Evolutionary conservation across 495 filamentous ascomycete species (phyloP), one percentile per base, ranked within the genome.

Genomic region (Glarea lozoyensis): DNA sequence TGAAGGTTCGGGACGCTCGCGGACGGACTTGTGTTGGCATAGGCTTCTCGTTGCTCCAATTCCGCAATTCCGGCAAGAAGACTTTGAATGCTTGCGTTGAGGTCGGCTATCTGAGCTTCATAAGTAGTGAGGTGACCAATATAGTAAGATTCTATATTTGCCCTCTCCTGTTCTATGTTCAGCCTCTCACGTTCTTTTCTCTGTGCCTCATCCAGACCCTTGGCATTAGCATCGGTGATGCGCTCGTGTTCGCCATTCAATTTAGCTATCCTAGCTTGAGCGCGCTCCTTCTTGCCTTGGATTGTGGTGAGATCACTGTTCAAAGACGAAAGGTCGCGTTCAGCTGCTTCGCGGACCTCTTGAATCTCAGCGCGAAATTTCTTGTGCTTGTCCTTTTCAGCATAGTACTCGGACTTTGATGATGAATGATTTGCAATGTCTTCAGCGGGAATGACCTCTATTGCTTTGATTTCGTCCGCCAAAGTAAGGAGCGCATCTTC

Each of bases 191-290:
- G 78, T 12, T 78, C 72, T 32, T 79, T 79, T 19, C 82, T 79
- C 49, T 85, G 81, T 51, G 77, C 74, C 59, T 86, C 84, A 50
- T 86, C 76, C 47, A 86, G 67, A 7, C 79, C 84, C 40, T 84
- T 76, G 17, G 73, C 76, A 54, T 86, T 90, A 41, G 82, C 84
- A 40, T 84, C 80, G 19, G 77, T 73, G 40, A 93, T 83, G 45
- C 79, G 76, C 35, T 86, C 82, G 46, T 83, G 79, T 58, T 93
- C 84, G 47, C 82, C 78, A 47, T 82, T 82, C 27, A 89, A 78
- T 55, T 86, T 82, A 44, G 78, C 73, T 42, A 82, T 78, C 35
- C 88, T 84, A 24, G 76, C 65, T 40, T 79, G 78, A 10, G 93
- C 78, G 54, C 84, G 81, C 60, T 93, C 88, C 23, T 75, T 75